Evolutionary conservation across 345 rosid species (phyloP), one percentile per base, ranked within the genome.

Genomic region (Murraya paniculata): DNA sequence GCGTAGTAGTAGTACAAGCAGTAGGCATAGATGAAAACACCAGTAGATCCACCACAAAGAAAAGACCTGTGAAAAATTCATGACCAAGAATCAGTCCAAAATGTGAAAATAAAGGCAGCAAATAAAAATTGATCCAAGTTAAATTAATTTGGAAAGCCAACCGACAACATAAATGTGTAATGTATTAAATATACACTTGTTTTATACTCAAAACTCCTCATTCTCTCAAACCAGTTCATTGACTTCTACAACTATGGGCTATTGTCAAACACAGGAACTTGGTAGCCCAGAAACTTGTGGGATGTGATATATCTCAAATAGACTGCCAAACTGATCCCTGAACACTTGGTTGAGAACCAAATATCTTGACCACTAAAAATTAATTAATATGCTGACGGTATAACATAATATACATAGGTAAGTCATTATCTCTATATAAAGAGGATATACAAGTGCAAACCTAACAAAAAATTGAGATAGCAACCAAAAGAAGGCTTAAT

Each of bases 11-110:
- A 91, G 73, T 92, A 91, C 83, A 91, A 80, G 86, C 97, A 92
- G 85, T 91, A 92, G 1, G 88, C 93, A 60, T 91, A 91, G 59
- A 91, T 89, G 45, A 91, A 92, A 59, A 86, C 73, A 68, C 97
- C 93, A 21, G 93, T 91, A n/a, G 97, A 92, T 75, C 93, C 97
- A 74, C 95, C 93, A 21, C 97, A 92, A 39, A 91, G 88, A 72
- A 92, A 92, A 28, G 97, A 91, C 83, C 93, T 92, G 90, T 41
- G 14, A 67, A 58, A 59, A 61, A 70, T 73, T 73, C 25, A 75
- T 71, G 2, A 27, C 41, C 64, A 6, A n/a, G 28, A 18, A 56
- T 78, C 53, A 71, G 70, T 65, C n/a, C 68, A 74, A 9, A 73
- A 13, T 14, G 50, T 25, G 6, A 41, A 73, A 25, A 74, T 57